Base-by-base conservation (phyloP, 2,329 filamentous ascomycete genomes). In the Microsporum ferrugineum region DNA sequence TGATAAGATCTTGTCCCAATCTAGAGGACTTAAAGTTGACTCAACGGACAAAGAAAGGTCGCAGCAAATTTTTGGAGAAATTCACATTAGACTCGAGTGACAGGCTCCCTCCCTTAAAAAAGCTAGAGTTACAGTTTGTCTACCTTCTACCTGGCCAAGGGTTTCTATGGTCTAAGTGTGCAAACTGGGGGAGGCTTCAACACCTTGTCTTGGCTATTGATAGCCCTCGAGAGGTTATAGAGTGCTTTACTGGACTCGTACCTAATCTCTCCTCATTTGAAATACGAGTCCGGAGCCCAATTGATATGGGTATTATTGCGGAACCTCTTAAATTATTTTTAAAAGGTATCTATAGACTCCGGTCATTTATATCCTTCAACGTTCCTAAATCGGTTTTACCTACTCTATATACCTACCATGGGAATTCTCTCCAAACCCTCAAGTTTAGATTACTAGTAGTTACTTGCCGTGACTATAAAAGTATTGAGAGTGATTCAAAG, bases 301-400 rank as follows among this genome's bases (percentile, higher is more conserved):
- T 34, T 38, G 55, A 57, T 5, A 29, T 39, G 17, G 36, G 36
- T 27, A 29, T 5, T 23, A 57, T 57, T 23, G 55, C 34, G 3
- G 34, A 33, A 34, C 55, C 55, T 57, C 14, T 57, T 6, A 23
- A 6, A 34, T 33, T 14, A 6, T 57, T 57, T 14, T 23, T 57
- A 23, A 33, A 38, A 57, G 17, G 17, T 38, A 57, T 57, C n/a
- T 10, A 57, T 33, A 57, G 36, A 14, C 55, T 57, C 7, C 5
- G 36, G 34, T 4, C 4, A 34, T 57, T 57, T 36, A 38, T 57
- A 33, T 57, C 6, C 29, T 57, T 34, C 17, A 57, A 57, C n/a
- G 17, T 57, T 23, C 55, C 55, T 23, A 57, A 57, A 38, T 57
- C 55, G n/a, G 36, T 57, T 38, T 57, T 57, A 29, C 55, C 55